phyloP scores from a whole-genome alignment of 1,284 basidiomycete species.

The Salmacisia buchloeana region DNA sequence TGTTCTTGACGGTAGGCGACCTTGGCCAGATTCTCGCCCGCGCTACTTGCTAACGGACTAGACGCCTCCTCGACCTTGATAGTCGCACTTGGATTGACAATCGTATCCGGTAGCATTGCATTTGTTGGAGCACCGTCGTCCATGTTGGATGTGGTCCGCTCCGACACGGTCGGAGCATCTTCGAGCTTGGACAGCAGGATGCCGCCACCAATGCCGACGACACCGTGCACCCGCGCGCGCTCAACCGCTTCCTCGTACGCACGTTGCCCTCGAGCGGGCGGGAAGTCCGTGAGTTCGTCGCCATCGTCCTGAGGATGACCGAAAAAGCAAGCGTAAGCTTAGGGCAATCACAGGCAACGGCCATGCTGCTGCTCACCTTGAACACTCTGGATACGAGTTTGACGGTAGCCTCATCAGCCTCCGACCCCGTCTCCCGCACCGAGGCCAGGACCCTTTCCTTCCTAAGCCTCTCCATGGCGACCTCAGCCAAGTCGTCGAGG shows the following conservation, averaged over 20 bases:
- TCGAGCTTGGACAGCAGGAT: neutral
- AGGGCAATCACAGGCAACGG: too few species aligned
- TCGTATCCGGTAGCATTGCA: neutral
- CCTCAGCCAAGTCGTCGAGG: constrained; percentile 9
- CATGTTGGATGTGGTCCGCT: neutral
- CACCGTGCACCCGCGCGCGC: neutral
- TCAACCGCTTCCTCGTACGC: constrained; percentile 1
- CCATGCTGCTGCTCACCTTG: too few species aligned
- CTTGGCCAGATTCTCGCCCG: too few species aligned
- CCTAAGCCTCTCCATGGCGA: constrained; percentile 8
- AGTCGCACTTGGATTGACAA: neutral
- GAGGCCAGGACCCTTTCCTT: neutral
- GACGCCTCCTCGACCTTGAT: neutral
- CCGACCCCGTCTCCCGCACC: neutral
- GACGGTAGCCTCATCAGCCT: neutral
- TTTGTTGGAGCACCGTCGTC: neutral
- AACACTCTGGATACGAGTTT: neutral
- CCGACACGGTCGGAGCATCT: neutral
- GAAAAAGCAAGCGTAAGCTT: neutral
- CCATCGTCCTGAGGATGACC: neutral
- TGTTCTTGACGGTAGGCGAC: neutral
- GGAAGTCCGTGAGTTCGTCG: neutral
- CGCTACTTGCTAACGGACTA: too few species aligned
- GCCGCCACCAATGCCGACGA: neutral
- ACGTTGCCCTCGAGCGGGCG: neutral